Conservation (phyloP, 1,139 yeast species). For the Diutina siamensis region DNA sequence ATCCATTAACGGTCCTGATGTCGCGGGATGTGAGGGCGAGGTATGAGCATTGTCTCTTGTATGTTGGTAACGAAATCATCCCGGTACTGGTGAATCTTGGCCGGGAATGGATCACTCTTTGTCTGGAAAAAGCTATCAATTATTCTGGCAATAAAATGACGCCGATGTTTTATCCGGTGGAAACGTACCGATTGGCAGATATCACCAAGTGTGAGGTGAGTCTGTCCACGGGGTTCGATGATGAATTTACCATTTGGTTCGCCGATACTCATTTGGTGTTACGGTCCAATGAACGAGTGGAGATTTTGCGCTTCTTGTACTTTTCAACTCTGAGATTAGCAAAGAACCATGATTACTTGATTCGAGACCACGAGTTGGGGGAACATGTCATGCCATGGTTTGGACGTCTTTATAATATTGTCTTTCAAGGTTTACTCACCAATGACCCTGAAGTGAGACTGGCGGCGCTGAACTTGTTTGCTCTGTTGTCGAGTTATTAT, state of each 20-base stretch:
- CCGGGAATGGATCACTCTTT: constrained; percentile 53
- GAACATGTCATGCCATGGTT: constrained; percentile 28
- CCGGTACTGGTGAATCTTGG: constrained; percentile 64
- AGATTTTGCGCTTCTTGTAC: constrained; percentile 57
- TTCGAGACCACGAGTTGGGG: constrained; percentile 16
- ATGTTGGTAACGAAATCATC: constrained; percentile 20
- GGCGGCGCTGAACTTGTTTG: constrained; percentile 53
- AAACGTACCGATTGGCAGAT: constrained; percentile 38
- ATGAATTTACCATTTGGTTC: constrained; percentile 47
- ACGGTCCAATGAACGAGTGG: constrained; percentile 50
- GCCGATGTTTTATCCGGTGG: constrained; percentile 35
- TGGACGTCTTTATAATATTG: constrained; percentile 53
- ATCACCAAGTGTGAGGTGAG: constrained; percentile 44
- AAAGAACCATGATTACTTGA: constrained; percentile 9
- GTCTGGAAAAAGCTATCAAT: constrained; percentile 19
- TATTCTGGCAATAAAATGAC: constrained; percentile 17
- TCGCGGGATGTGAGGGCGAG: constrained; percentile 48
- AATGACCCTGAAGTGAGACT: constrained; percentile 47
- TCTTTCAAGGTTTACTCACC: constrained; percentile 57
- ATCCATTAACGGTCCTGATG: constrained; percentile 23
- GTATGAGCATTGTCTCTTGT: constrained; percentile 46
- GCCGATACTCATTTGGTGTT: constrained; percentile 36
- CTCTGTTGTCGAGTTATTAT: constrained; percentile 52
- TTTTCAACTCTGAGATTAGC: constrained; percentile 49
- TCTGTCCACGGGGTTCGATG: constrained; percentile 15